Conservation (phyloP, 2,329 filamentous ascomycete genomes). For the Penicillium aurantiogriseum region DNA sequence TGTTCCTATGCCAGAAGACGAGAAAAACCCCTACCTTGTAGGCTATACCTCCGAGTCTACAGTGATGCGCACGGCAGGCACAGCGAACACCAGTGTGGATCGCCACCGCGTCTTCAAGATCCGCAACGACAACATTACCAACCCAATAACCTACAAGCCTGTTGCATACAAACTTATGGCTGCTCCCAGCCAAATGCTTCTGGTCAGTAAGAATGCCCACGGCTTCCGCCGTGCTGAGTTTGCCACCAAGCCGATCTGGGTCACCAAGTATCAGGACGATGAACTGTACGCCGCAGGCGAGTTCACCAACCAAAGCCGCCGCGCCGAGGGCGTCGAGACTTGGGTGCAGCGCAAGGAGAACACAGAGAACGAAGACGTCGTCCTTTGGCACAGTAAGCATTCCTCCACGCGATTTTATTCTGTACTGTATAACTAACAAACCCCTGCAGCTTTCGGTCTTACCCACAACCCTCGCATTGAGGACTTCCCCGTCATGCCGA, state of each 20-base stretch:
- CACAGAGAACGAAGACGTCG: constrained; percentile 48
- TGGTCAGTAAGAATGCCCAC: constrained; percentile 50
- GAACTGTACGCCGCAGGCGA: constrained; percentile 56
- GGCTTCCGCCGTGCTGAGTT: constrained; percentile 55
- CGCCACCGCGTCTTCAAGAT: constrained; percentile 59
- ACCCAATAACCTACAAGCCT: constrained; percentile 54
- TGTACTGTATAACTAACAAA: constrained; percentile 11
- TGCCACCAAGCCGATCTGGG: constrained; percentile 55
- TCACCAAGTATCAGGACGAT: constrained; percentile 54
- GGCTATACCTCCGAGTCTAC: constrained; percentile 53
- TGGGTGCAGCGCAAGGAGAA: constrained; percentile 50
- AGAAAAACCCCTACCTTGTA: constrained; percentile 51
- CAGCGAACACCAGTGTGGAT: constrained; percentile 50
- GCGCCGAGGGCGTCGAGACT: constrained; percentile 54
- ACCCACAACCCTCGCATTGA: constrained; percentile 65
- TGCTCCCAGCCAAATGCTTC: constrained; percentile 58
- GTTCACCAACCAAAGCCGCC: constrained; percentile 58
- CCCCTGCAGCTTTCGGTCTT: constrained; percentile 48
- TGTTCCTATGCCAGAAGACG: constrained; percentile 58
- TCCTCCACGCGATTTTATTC: constrained; percentile 32
- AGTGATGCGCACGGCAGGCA: constrained; percentile 47
- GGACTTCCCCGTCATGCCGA: constrained; percentile 69
- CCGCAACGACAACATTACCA: constrained; percentile 52
- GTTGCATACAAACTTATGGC: constrained; percentile 58
- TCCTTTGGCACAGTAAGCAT: constrained; percentile 41